A percentile compares a stretch with the other conserved stretches of the same genome.
These are phyloP conservation scores for Cryoendolithus antarcticus DNA, from an alignment of 2,329 filamentous ascomycete genomes.

Conservation along the genomic window DNA sequence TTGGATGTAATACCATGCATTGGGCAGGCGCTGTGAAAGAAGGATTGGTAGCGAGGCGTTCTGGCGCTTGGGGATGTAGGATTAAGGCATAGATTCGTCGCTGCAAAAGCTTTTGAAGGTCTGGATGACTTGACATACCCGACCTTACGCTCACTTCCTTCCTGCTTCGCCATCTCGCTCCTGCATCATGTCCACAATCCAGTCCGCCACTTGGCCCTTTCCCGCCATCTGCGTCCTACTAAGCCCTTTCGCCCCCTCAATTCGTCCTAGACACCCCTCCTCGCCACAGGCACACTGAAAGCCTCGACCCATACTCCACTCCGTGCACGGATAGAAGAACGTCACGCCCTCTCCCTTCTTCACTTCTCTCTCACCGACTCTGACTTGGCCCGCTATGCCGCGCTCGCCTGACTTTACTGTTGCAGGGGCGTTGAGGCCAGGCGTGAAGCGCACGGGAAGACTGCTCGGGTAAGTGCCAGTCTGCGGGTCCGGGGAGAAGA, in stretches of 20 bases:
- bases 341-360: conserved; percentile 30
- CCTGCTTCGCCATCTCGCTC: background rate
- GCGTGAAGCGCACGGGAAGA: background rate
- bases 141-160: no score
- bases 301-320: conserved; percentile 35
- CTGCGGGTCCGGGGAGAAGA: conserved; percentile 19
- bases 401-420: background rate
- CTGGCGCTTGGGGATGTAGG: no score
- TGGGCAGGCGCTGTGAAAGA: no score
- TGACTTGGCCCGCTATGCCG: conserved; percentile 9
- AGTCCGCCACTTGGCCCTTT: conserved; percentile 2
- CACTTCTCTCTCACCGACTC: conserved; percentile 23
- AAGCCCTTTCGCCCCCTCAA: conserved; percentile 29
- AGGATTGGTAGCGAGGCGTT: no score
- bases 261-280: conserved; percentile 25
- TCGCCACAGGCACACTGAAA: conserved; percentile 32
- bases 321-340: conserved; percentile 38
- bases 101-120: no score
- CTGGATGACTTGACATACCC: no score
- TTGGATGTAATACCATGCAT: no score
- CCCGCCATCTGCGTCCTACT: conserved; percentile 17
- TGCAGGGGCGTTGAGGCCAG: conserved; percentile 1
- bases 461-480: conserved; percentile 12
- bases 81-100: no score
- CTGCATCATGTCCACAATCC: conserved; percentile 2